Evolutionary conservation across 2,329 filamentous ascomycete species (phyloP).

Genomic region (Bipolaris oryzae): DNA sequence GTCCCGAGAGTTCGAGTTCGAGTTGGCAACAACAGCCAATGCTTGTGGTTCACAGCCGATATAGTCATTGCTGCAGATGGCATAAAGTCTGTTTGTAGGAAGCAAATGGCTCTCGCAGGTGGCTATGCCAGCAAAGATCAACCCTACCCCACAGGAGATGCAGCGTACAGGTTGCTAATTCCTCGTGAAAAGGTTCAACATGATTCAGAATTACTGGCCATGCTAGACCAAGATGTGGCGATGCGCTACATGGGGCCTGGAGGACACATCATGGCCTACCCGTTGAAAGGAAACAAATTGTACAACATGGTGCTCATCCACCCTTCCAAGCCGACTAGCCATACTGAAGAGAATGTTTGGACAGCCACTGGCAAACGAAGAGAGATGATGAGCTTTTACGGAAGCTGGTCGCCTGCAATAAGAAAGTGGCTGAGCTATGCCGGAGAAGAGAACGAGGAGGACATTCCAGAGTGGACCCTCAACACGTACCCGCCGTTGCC

Average conservation of each 20-base stretch:
- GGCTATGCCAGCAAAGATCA: neutral
- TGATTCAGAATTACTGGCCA: neutral
- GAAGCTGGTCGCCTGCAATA: neutral
- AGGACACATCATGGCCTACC: neutral
- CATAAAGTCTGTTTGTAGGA: neutral
- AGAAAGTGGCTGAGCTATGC: neutral
- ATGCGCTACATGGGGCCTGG: neutral
- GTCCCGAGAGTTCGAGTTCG: neutral
- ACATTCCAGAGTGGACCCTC: neutral
- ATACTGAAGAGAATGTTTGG: neutral
- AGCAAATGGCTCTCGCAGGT: no score
- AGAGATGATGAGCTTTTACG: neutral
- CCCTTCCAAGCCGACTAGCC: neutral
- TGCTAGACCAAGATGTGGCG: neutral
- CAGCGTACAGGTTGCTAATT: neutral
- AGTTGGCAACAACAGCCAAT: neutral
- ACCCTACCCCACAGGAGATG: neutral
- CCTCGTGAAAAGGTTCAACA: neutral
- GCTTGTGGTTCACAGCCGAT: neutral
- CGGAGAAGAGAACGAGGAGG: neutral
- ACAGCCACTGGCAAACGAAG: neutral
- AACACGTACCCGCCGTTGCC: neutral
- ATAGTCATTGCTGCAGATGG: neutral
- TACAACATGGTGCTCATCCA: neutral
- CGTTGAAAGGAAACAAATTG: neutral